Percentiles rank a stretch among this genome's conserved stretches.
These are phyloP conservation scores for Yarrowia hollandica DNA, from an alignment of 805 yeast genomes.

Conservation along the genomic window DNA sequence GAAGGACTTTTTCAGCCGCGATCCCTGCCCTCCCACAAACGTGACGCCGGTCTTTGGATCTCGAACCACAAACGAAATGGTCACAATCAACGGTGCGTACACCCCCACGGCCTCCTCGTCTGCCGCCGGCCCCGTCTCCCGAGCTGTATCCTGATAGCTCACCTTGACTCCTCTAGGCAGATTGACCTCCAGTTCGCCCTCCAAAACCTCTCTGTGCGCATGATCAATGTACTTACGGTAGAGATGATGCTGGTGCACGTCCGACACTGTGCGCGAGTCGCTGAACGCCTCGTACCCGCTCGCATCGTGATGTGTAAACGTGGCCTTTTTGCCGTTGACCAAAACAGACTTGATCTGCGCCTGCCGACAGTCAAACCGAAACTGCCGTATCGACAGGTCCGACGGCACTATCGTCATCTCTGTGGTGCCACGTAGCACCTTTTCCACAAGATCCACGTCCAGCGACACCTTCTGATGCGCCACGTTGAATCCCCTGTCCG, in stretches of 20 bases:
- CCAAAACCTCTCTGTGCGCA: constrained; percentile 53
- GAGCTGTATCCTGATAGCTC: constrained; percentile 47
- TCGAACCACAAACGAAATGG: constrained; percentile 61
- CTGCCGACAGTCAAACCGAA: constrained; percentile 80
- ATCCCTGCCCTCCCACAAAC: constrained; percentile 63
- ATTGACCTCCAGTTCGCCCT: constrained; percentile 64
- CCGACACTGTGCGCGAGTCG: constrained; percentile 33
- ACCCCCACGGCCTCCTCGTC: constrained; percentile 42
- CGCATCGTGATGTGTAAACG: constrained; percentile 58
- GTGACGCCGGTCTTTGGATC: constrained; percentile 73
- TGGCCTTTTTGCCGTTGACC: constrained; percentile 61
- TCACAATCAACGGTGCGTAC: constrained; percentile 72
- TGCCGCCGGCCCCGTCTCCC: constrained; percentile 30
- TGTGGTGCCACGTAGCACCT: constrained; percentile 66
- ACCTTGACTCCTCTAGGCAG: constrained; percentile 69
- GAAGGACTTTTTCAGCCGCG: constrained; percentile 45
- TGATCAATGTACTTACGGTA: constrained; percentile 55
- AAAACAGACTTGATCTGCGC: constrained; percentile 55
- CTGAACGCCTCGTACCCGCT: constrained; percentile 43
- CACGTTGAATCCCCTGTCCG: constrained; percentile 52
- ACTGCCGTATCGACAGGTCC: constrained; percentile 53
- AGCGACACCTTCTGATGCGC: constrained; percentile 82
- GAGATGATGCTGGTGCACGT: constrained; percentile 58
- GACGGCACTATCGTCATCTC: constrained; percentile 80
- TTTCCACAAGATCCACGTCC: constrained; percentile 72